These are phyloP conservation scores for Fonsecaea monophora DNA, from an alignment of 2,329 filamentous ascomycete species.

Conservation along the genomic window DNA sequence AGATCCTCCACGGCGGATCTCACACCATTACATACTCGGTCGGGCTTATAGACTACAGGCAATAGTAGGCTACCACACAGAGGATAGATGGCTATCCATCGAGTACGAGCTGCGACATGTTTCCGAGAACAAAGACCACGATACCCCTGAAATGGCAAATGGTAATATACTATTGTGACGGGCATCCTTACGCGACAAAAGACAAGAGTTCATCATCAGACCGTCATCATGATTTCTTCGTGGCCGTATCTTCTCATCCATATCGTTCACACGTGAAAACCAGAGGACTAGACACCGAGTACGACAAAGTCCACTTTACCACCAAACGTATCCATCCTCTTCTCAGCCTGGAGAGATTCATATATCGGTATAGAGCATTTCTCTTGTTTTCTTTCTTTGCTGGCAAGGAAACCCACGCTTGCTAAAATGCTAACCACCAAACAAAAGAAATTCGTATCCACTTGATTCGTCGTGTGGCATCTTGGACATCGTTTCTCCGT, in stretches of 20 bases:
- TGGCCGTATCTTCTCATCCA: not conserved
- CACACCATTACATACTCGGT: no score
- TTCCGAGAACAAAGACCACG: no score
- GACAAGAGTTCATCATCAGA: not conserved
- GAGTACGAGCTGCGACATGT: no score
- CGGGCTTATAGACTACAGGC: no score
- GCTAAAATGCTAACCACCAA: constrained; percentile 12
- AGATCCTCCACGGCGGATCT: no score
- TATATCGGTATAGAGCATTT: not conserved
- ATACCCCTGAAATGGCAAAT: no score
- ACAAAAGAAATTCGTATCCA: constrained; percentile 15
- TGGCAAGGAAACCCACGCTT: constrained; percentile 15
- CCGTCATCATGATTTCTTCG: not conserved
- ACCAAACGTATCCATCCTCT: not conserved
- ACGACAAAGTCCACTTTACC: not conserved
- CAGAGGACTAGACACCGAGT: not conserved
- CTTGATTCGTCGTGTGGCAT: not conserved
- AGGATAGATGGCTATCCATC: no score
- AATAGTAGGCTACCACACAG: no score
- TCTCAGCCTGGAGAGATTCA: not conserved
- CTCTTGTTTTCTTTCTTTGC: constrained; percentile 1
- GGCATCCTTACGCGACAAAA: no score
- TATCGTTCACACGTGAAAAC: not conserved
- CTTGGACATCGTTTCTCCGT: constrained; percentile 4
- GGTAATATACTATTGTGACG: no score